Evolutionary conservation across 169 alveolate species (phyloP), one percentile per base, ranked within the genome.

Genomic region (Plasmodium inui): DNA sequence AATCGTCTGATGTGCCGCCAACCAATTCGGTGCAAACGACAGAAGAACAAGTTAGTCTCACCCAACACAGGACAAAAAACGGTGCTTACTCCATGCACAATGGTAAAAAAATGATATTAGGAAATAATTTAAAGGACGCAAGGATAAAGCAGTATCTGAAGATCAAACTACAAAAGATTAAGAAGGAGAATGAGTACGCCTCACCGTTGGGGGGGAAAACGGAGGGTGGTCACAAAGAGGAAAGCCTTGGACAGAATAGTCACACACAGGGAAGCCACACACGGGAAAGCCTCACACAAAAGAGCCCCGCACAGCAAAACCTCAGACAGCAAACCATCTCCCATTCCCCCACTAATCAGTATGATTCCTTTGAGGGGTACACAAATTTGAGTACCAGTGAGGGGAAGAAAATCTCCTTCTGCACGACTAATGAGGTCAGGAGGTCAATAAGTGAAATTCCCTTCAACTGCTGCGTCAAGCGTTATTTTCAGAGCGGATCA

Each of bases 91-190:
- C 70, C 67, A 2, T 74, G 28, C 93, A 86, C 22, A 79, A 53
- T 57, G 82, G 72, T 61, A 88, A 67, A 61, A 55, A 79, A 17
- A 57, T 88, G 26, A 22, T 88, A 55, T 41, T 88, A 41, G 83
- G 82, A 78, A 88, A 22, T 30, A 79, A 79, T 79, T 78, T 88
- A 61, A 78, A 88, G 50, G 79, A 88, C 57, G 80, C 89, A 55
- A 88, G 79, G 70, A 41, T 88, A 37, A 88, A 55, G 44, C 57
- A 72, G 44, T 88, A 88, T 22, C 39, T 88, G 70, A 88, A 88
- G 82, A 88, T 44, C 32, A 88, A 88, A 88, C 78, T 88, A 88
- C 83, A 88, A 26, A 61, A 88, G 61, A 72, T 88, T 39, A 88
- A 88, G 71, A 88, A 78, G 22, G 44, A 86, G 67, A 86, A 76